Percentiles rank a stretch among this genome's conserved stretches.
phyloP scores from a whole-genome alignment of 257 asterid species.

The Vinca minor region DNA sequence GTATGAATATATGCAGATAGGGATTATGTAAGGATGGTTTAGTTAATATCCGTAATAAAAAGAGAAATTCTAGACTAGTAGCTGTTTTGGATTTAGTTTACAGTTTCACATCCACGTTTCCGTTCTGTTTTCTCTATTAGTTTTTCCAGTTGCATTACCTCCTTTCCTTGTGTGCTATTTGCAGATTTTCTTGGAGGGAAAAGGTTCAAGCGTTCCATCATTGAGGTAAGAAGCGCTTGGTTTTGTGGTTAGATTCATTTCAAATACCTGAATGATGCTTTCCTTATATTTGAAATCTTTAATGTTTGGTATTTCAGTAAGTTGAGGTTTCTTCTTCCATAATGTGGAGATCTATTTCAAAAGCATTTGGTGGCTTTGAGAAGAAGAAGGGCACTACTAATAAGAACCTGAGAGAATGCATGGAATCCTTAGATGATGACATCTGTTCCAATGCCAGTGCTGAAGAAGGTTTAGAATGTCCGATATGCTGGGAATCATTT shows the following conservation, averaged over 20 bases:
- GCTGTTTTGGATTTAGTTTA: background rate
- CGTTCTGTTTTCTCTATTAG: background rate
- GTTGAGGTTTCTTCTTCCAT: conserved; percentile 15
- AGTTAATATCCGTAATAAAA: background rate
- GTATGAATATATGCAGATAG: background rate
- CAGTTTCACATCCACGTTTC: background rate
- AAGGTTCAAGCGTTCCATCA: background rate
- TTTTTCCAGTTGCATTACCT: background rate
- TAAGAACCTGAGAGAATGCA: conserved; percentile 28
- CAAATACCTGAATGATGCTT: background rate
- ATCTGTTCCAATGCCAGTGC: conserved; percentile 52
- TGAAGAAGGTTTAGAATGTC: conserved; percentile 85
- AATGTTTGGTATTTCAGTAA: background rate
- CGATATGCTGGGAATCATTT: conserved; percentile 91
- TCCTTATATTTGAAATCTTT: conserved; percentile 6
- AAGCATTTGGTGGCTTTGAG: conserved; percentile 48
- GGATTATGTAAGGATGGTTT: background rate
- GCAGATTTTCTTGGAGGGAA: background rate
- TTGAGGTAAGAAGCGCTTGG: background rate
- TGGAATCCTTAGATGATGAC: conserved; percentile 64
- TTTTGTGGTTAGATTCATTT: background rate
- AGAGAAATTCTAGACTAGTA: background rate
- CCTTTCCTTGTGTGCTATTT: background rate
- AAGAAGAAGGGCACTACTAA: conserved; percentile 43
- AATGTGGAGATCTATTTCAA: conserved; percentile 78